phyloP scores from a whole-genome alignment of 2,329 filamentous ascomycete species.

The Ceratocystis cubensis region DNA sequence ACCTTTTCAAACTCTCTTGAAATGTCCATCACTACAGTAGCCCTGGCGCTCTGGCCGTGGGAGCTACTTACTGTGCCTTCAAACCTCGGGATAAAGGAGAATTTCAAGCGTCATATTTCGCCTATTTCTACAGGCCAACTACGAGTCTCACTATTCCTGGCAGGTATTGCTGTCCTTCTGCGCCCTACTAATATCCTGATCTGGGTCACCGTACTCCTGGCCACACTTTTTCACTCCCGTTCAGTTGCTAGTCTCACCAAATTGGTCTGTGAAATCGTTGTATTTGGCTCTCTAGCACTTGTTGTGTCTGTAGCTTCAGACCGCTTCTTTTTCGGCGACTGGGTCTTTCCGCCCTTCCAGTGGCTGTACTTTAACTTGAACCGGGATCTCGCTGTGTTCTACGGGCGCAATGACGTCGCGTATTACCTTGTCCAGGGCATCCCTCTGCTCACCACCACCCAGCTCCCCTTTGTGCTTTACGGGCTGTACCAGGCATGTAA shows the following conservation, averaged over 20 bases:
- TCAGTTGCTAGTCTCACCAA: constrained; percentile 33
- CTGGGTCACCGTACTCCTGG: constrained; percentile 53
- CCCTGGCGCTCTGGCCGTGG: constrained; percentile 82
- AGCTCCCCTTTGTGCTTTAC: constrained; percentile 59
- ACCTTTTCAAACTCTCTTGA: constrained; percentile 93
- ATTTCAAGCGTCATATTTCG: constrained; percentile 21
- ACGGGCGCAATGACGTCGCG: constrained; percentile 78
- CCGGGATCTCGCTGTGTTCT: constrained; percentile 80
- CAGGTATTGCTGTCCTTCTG: constrained; percentile 70
- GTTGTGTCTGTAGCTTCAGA: constrained; percentile 55
- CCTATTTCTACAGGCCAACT: constrained; percentile 26
- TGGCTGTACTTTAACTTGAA: constrained; percentile 87
- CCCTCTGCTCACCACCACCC: constrained; percentile 72
- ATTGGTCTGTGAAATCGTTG: constrained; percentile 48
- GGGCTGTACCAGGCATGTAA: constrained; percentile 45
- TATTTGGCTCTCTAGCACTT: constrained; percentile 53
- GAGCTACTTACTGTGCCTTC: constrained; percentile 38
- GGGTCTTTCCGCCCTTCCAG: constrained; percentile 77
- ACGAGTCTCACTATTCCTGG: constrained; percentile 55
- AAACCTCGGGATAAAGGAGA: constrained; percentile 31
- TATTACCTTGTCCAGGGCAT: constrained; percentile 89
- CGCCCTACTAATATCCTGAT: constrained; percentile 82
- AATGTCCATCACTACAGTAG: constrained; percentile 70
- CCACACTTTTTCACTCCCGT: constrained; percentile 32
- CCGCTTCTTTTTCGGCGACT: constrained; percentile 65